Evolutionary conservation across 2,329 filamentous ascomycete species (phyloP).

Genomic region (Aspergillus ochraceoroseus): DNA sequence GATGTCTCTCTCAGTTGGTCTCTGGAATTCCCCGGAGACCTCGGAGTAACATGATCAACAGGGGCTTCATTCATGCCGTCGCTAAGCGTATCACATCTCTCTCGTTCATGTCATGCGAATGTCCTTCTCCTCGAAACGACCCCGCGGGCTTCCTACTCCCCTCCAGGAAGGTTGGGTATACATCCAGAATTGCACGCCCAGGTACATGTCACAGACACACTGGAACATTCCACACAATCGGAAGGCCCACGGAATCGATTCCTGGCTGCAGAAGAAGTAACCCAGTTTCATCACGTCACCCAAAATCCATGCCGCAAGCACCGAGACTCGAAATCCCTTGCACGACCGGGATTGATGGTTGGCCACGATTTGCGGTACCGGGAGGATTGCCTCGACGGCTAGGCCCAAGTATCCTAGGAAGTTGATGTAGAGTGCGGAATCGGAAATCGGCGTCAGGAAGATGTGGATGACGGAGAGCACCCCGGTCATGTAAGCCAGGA

Average conservation of each 20-base stretch:
- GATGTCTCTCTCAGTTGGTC: too few species aligned
- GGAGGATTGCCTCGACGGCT: conserved; percentile 46
- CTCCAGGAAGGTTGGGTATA: conserved; percentile 35
- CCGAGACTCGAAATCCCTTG: conserved; percentile 48
- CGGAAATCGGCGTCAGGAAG: conserved; percentile 47
- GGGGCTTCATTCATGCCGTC: too few species aligned
- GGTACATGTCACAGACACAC: conserved; percentile 45
- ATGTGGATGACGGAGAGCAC: conserved; percentile 51
- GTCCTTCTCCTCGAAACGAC: conserved; percentile 34
- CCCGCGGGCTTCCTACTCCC: conserved; percentile 24
- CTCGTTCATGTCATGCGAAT: conserved; percentile 35
- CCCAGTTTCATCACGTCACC: conserved; percentile 50
- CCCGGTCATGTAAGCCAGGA: conserved; percentile 51
- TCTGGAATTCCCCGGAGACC: too few species aligned
- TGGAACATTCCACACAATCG: conserved; percentile 48
- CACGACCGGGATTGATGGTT: conserved; percentile 48
- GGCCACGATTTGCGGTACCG: conserved; percentile 46
- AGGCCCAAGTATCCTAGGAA: conserved; percentile 45
- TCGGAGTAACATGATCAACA: too few species aligned
- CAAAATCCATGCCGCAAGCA: conserved; percentile 46
- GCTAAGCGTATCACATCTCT: conserved; percentile 5
- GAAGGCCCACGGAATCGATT: conserved; percentile 47
- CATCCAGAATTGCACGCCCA: conserved; percentile 48
- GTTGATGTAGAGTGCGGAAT: conserved; percentile 42
- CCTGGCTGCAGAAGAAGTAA: conserved; percentile 46